Evolutionary conservation across 163 green algal species (phyloP).

Genomic region (Chlorella variabilis): DNA sequence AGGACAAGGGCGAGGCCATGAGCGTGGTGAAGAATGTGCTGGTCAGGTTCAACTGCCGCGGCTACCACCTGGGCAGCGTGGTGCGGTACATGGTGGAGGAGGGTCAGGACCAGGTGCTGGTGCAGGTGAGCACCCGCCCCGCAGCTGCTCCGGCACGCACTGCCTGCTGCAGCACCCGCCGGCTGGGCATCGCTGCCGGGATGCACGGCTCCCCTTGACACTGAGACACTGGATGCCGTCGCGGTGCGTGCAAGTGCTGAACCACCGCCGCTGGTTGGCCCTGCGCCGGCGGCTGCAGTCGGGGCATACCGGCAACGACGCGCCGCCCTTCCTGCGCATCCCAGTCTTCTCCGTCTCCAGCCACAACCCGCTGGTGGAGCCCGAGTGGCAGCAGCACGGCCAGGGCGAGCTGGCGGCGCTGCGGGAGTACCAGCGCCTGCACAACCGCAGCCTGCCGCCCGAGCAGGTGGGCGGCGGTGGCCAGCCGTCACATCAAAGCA

Average conservation of each 20-base stretch:
- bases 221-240: too few relatives aligned
- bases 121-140: constrained; percentile 3
- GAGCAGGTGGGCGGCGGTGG: constrained; percentile 5
- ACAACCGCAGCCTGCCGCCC: background rate
- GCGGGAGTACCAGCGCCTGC: constrained; percentile 1
- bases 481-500: too few relatives aligned
- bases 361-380: background rate
- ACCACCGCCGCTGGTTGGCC: too few relatives aligned
- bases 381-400: background rate
- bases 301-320: background rate
- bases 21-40: background rate
- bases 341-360: background rate
- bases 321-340: background rate
- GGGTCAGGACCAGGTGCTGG: background rate
- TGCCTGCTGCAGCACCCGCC: too few relatives aligned
- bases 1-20: background rate
- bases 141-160: background rate
- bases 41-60: background rate
- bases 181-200: too few relatives aligned
- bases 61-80: background rate
- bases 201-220: background rate
- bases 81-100: background rate
- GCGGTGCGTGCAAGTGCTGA: too few relatives aligned
- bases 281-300: background rate
- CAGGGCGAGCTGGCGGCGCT: constrained; percentile 13